A percentile compares a stretch with the other conserved stretches of the same genome.
Conservation (phyloP, 148 eudicot species). For the Rhododendron vialii region DNA sequence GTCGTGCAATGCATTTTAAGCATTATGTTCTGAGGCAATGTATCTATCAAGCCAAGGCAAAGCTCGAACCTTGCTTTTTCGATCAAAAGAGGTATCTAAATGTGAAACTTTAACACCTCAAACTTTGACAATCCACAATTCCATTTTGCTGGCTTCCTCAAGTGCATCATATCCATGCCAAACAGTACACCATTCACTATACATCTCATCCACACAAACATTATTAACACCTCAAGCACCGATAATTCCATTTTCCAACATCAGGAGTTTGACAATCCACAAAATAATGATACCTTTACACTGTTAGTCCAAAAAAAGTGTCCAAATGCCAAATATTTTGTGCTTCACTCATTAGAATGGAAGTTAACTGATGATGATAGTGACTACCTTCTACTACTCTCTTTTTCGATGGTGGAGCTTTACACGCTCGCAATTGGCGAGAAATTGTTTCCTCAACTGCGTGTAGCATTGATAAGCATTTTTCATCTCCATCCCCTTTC, state of each 20-base stretch:
- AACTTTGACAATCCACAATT: background rate
- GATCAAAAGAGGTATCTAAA: background rate
- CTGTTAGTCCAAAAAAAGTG: background rate
- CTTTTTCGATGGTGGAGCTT: slow-evolving; percentile 63
- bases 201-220: background rate
- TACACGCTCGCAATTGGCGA: slow-evolving; percentile 87
- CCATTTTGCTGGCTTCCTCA: background rate
- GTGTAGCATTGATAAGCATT: slow-evolving; percentile 68
- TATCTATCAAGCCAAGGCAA: background rate
- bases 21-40: background rate
- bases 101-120: background rate
- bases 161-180: background rate
- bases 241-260: background rate
- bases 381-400: slow-evolving; percentile 68
- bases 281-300: background rate
- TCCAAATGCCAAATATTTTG: background rate
- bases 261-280: background rate
- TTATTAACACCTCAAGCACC: background rate
- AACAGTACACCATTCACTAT: background rate
- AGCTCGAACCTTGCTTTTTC: background rate
- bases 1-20: background rate
- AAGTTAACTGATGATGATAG: background rate
- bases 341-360: background rate
- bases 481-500: slow-evolving; percentile 82
- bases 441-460: slow-evolving; percentile 92